phyloP scores from a whole-genome alignment of 345 rosid genomes.

The Boechera stricta region DNA sequence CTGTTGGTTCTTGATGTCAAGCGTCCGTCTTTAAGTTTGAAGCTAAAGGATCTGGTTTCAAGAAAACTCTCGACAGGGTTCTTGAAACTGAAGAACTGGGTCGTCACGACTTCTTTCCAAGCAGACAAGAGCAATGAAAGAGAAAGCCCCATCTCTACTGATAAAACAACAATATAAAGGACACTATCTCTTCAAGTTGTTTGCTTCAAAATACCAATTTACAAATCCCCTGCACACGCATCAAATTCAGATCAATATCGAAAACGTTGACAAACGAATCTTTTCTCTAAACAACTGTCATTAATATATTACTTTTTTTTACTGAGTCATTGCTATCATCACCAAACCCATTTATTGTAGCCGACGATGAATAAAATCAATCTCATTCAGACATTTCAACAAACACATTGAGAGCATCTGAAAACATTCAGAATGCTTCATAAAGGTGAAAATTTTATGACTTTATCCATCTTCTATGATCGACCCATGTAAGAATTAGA shows the following conservation, averaged over 20 bases:
- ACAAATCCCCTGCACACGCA: conserved; percentile 33
- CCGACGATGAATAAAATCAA: conserved; percentile 5
- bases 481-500: background rate
- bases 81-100: conserved; percentile 38
- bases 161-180: background rate
- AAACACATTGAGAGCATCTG: conserved; percentile 16
- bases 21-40: conserved; percentile 37
- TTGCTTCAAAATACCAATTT: conserved; percentile 1
- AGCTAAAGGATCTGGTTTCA: conserved; percentile 43
- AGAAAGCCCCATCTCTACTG: conserved; percentile 59
- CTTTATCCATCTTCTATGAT: background rate
- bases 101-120: conserved; percentile 51
- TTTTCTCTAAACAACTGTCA: conserved; percentile 34
- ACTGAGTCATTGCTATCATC: conserved; percentile 33
- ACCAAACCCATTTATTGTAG: conserved; percentile 27
- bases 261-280: conserved; percentile 34
- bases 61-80: conserved; percentile 45
- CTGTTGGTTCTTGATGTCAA: conserved; percentile 46
- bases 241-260: conserved; percentile 24
- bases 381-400: conserved; percentile 28
- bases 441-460: background rate
- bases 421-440: background rate
- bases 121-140: conserved; percentile 52
- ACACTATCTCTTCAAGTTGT: conserved; percentile 24
- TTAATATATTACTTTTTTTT: conserved; percentile 32